Evolutionary conservation across 257 asterid species (phyloP), one percentile per base, ranked within the genome.

Genomic region (Solanum verrucosum): DNA sequence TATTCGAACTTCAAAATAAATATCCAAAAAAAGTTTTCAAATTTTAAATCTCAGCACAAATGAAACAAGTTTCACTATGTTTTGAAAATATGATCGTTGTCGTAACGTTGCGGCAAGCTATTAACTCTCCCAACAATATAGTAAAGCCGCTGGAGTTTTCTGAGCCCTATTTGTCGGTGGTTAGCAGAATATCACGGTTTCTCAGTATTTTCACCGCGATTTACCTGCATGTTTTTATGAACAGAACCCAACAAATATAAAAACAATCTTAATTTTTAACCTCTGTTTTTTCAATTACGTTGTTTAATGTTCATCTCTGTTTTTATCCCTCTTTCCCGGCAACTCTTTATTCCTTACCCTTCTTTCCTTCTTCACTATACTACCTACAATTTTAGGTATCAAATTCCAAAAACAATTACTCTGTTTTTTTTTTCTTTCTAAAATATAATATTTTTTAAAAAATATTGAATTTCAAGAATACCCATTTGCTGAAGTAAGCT

Each of bases 131-230:
- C 88, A 44, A 79, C 38, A 91, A 91, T 89, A 91, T 29, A 14
- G 77, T 33, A 11, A 25, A 38, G 92, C 94, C 91, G 93, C 96
- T 93, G 9, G 90, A 87, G 92, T 40, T 89, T 83, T 89, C 83
- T 72, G 78, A 67, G 87, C 89, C 88, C 81, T 74, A 16, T 87
- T 65, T 87, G 95, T 92, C 94, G 95, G 96, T 88, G 81, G 91
- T 29, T 93, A 93, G 87, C 91, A 89, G 21, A 34, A 34, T 34
- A 78, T 78, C 63, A 77, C 49, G 21, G 6, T 42, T 88, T 88
- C 81, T 87, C 94, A 91, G 92, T 91, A 34, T 42, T 78, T 78
- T 90, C 89, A 90, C 96, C 93, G 87, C 90, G 84, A 91, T 86
- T 87, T 87, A 56, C 44, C 87, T 90, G 91, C 91, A 75, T 87